A percentile compares a stretch with the other conserved stretches of the same genome.
Conservation (phyloP, 306 rosid species). For the Betula pendula region DNA sequence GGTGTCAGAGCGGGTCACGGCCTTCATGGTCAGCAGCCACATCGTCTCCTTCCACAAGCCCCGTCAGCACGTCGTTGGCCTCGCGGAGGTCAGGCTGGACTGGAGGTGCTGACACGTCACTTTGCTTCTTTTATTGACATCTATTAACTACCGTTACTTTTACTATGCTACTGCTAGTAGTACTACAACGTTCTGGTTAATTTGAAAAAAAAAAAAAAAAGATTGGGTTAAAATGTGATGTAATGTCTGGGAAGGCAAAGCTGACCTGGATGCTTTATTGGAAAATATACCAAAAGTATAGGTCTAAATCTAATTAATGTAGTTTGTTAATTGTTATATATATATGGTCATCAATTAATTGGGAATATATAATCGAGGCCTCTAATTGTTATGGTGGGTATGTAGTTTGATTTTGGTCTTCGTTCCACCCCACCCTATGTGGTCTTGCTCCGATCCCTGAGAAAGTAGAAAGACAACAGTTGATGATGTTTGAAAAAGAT, state of each 20-base stretch:
- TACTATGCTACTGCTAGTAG: too few species aligned
- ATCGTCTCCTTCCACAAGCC: constrained; percentile 88
- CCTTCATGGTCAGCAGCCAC: constrained; percentile 95
- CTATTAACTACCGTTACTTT: too few species aligned
- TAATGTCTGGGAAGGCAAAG: constrained; percentile 78
- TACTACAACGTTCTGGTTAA: too few species aligned
- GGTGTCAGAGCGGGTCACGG: constrained; percentile 85
- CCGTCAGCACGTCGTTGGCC: constrained; percentile 65
- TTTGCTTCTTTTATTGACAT: too few species aligned
- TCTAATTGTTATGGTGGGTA: too few species aligned
- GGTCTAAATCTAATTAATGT: background rate
- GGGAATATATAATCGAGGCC: too few species aligned
- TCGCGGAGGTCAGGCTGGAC: constrained; percentile 83
- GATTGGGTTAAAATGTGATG: background rate
- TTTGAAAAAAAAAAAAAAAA: background rate
- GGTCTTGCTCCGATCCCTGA: constrained; percentile 12
- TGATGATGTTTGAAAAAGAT: constrained; percentile 19
- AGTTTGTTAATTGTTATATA: too few species aligned
- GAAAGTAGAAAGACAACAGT: constrained; percentile 11
- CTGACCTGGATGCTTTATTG: constrained; percentile 47
- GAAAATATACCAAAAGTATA: background rate
- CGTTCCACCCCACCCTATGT: constrained; percentile 27
- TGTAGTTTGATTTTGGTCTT: constrained; percentile 13
- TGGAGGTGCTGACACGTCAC: constrained; percentile 69
- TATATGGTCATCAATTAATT: too few species aligned